Base-by-base conservation (phyloP, 2,329 filamentous ascomycete genomes). In the Pseudocercospora pini-densiflorae region DNA sequence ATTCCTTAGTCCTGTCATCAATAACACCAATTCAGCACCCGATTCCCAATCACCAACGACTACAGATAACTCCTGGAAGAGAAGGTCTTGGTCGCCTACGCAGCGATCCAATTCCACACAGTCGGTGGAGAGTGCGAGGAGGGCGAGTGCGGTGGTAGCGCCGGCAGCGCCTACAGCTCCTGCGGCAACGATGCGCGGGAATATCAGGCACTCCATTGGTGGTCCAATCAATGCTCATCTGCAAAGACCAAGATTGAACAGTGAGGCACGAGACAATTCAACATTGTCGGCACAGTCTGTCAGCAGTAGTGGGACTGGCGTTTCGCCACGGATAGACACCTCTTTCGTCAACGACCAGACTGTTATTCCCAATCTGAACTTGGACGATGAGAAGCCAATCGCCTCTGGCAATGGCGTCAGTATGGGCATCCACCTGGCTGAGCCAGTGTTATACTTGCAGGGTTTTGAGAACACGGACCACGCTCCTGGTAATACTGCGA, bases 401-500 rank as follows among this genome's bases (percentile, higher is more conserved):
- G 91, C 91, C 12, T 88, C 89, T 16, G 92, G 90, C 57, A 92
- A 91, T 77, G 92, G 92, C 53, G 85, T 95, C 23, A 86, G 85
- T 24, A 90, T 92, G 73, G 90, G 88, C 31, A 91, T 95, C 54
- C 81, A 90, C 29, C 82, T 95, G 47, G 91, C 91, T 29, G 92
- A 95, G 77, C 91, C 91, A n/a, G 90, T 90, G 65, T 82, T 95
- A 24, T 95, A 92, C 74, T 82, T 95, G 36, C 89, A 90, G 29
- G 92, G 92, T 0, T 93, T 94, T 73, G 90, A 93, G 65, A 90
- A 92, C 71, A 86, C 89, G 64, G 87, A 90, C 57, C 81, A 73
- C 72, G 86, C 88, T 10, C 85, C 86, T 2, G 85, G 88, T 59
- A 90, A 86, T 61, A 94, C 93, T 6, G 92, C 94, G 0, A 90